A percentile compares a stretch with the other conserved stretches of the same genome.
Evolutionary conservation across 2,329 filamentous ascomycete genomes (phyloP).

Genomic region (Coniochaeta sp.): DNA sequence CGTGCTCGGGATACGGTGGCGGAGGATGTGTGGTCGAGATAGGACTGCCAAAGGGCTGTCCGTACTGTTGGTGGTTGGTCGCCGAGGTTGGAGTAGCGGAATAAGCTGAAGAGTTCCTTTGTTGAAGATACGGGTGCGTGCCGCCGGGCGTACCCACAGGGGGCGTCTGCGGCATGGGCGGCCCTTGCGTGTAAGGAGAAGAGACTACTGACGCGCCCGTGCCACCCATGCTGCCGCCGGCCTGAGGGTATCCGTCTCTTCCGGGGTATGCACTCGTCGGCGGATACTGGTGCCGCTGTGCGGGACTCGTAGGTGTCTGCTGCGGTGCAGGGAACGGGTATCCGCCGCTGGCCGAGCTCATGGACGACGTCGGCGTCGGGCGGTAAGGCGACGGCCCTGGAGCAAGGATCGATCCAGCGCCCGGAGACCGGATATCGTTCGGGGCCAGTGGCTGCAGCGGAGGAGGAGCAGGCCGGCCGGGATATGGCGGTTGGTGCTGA

Average conservation of each 20-base stretch:
- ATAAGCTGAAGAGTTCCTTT: conserved; percentile 18
- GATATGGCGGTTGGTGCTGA: conserved; percentile 30
- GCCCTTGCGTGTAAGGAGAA: background rate
- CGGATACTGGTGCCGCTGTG: conserved; percentile 45
- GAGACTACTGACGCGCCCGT: conserved; percentile 21
- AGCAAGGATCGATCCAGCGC: conserved; percentile 26
- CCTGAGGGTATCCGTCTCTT: conserved; percentile 37
- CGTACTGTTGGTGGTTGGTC: conserved; percentile 39
- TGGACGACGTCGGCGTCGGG: conserved; percentile 38
- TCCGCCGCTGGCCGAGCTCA: conserved; percentile 30
- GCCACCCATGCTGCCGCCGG: conserved; percentile 17
- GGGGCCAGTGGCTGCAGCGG: conserved; percentile 37
- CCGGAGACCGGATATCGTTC: conserved; percentile 44
- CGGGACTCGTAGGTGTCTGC: conserved; percentile 39
- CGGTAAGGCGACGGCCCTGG: conserved; percentile 42
- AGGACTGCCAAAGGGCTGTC: conserved; percentile 46
- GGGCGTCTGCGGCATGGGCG: conserved; percentile 38
- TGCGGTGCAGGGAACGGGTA: conserved; percentile 43
- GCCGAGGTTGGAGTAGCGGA: background rate
- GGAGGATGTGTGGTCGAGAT: conserved; percentile 35
- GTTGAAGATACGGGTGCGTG: conserved; percentile 28
- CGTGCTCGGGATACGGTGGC: conserved; percentile 28
- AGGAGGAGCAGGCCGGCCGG: conserved; percentile 32
- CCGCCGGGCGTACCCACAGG: conserved; percentile 36
- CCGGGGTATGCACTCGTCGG: conserved; percentile 32